Conservation (phyloP, 345 rosid genomes). For the Salix purpurea region DNA sequence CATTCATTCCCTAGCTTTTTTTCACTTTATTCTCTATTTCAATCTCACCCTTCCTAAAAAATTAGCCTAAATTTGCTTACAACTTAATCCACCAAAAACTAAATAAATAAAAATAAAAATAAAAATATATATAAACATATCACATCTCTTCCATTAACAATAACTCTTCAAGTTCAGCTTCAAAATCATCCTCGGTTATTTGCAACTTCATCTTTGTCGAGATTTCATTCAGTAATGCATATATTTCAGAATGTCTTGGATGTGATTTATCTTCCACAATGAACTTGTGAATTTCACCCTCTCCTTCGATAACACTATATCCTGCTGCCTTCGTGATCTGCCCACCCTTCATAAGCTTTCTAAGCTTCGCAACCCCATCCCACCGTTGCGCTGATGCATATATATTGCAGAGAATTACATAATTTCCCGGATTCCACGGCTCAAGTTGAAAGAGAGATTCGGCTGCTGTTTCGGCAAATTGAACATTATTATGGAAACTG, state of each 20-base stretch:
- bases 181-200: slow-evolving; percentile 20
- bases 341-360: slow-evolving; percentile 64
- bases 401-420: slow-evolving; percentile 64
- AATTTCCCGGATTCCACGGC: slow-evolving; percentile 78
- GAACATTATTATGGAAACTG: slow-evolving; percentile 59
- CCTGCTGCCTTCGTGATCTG: slow-evolving; percentile 69
- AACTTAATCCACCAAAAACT: no score
- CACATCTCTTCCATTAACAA: slow-evolving; percentile 19
- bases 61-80: no score
- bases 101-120: no score
- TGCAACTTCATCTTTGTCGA: slow-evolving; percentile 34
- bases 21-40: no score
- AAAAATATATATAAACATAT: not conserved
- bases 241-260: slow-evolving; percentile 47
- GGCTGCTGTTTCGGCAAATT: slow-evolving; percentile 67
- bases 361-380: slow-evolving; percentile 65
- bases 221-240: slow-evolving; percentile 38
- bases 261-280: slow-evolving; percentile 66
- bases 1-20: no score
- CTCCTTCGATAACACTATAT: slow-evolving; percentile 58
- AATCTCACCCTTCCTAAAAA: no score
- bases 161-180: slow-evolving; percentile 31
- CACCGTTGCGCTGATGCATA: slow-evolving; percentile 54
- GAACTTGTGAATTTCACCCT: slow-evolving; percentile 57
- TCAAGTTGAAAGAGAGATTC: slow-evolving; percentile 57